Percentiles rank a stretch among this genome's conserved stretches.
Conservation (phyloP, 768 basidiomycete species). For the Lenzites betulinus region DNA sequence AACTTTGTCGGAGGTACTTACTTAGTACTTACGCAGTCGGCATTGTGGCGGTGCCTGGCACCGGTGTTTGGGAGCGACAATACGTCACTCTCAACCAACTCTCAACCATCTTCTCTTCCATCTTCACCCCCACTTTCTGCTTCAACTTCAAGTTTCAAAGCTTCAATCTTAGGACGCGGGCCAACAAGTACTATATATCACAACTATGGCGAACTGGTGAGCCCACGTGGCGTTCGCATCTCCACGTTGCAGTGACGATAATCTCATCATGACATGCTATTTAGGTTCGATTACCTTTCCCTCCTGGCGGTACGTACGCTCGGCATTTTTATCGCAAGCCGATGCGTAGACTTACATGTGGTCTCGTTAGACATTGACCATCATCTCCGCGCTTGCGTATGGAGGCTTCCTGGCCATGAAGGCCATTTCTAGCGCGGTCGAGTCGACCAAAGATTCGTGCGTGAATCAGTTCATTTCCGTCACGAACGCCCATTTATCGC, state of each 20-base stretch:
- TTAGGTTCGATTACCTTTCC: conserved; percentile 46
- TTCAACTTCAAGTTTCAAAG: too few species aligned
- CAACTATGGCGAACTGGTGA: background rate
- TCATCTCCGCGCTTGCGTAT: conserved; percentile 50
- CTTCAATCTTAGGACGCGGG: too few species aligned
- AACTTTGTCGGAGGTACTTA: too few species aligned
- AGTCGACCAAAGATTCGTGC: conserved; percentile 58
- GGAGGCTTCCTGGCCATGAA: conserved; percentile 42
- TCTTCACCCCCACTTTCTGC: too few species aligned
- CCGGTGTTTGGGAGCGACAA: too few species aligned
- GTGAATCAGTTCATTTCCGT: conserved; percentile 26
- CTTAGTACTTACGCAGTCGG: too few species aligned
- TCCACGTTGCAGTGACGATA: background rate
- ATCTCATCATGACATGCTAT: background rate
- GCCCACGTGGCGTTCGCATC: background rate
- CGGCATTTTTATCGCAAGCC: background rate
- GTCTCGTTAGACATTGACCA: conserved; percentile 44
- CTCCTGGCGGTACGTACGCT: conserved; percentile 39
- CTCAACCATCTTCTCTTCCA: too few species aligned
- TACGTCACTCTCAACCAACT: too few species aligned
- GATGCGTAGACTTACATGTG: background rate
- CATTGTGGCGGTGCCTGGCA: too few species aligned
- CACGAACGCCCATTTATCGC: background rate
- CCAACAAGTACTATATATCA: too few species aligned
- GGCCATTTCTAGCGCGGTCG: conserved; percentile 43